These are phyloP conservation scores for Taphrina sp. DNA, from an alignment of 1,139 yeast genomes.

Conservation along the genomic window DNA sequence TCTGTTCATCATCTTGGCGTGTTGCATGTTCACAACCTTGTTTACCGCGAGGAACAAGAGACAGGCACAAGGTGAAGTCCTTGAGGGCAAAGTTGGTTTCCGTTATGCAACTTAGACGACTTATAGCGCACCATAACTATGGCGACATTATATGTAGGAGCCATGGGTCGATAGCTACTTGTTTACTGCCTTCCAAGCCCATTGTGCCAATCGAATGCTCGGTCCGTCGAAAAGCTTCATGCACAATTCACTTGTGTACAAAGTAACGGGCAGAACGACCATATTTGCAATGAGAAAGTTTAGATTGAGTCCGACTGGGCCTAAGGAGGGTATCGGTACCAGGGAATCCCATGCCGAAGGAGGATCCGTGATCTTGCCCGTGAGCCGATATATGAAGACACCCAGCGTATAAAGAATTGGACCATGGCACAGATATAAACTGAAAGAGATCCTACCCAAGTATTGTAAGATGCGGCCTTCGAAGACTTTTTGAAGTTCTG, in stretches of 20 bases:
- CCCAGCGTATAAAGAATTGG: background rate
- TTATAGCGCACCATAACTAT: background rate
- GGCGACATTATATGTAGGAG: background rate
- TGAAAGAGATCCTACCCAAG: constrained; percentile 1
- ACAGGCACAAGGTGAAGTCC: background rate
- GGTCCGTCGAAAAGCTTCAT: background rate
- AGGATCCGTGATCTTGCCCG: background rate
- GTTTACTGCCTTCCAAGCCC: background rate
- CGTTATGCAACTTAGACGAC: background rate
- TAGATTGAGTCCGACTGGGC: background rate
- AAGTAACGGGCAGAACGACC: background rate
- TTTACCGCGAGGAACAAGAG: constrained; percentile 1
- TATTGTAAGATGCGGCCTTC: background rate
- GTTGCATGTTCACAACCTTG: background rate
- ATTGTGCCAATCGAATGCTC: constrained; percentile 1
- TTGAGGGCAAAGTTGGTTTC: constrained; percentile 9
- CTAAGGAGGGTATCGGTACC: background rate
- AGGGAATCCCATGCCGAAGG: background rate
- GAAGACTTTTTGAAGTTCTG: background rate
- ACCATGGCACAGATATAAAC: constrained; percentile 1
- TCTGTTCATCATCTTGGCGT: background rate
- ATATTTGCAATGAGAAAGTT: background rate
- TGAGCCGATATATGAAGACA: background rate
- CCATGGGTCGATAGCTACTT: too few relatives aligned
- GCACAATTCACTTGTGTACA: background rate